Evolutionary conservation across 306 rosid species (phyloP), one percentile per base, ranked within the genome.

Genomic region (Cucumis melo): DNA sequence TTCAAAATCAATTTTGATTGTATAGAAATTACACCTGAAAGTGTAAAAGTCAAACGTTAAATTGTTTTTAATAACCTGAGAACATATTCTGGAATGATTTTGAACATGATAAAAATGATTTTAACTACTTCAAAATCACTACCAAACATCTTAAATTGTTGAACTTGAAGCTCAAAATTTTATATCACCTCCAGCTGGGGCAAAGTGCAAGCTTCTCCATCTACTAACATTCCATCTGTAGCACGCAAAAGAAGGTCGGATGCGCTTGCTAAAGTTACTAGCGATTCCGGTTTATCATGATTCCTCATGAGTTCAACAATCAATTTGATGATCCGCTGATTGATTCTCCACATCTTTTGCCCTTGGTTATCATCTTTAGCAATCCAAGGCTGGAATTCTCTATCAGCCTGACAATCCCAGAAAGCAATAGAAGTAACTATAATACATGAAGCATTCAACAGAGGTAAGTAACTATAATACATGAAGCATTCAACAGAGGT

Each of bases 171-270:
- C 48, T 73, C 46, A 17, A 19, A 73, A 51, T 50, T 53, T 48
- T 39, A 48, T 54, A 60, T 72, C 89, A 94, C 98, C 98, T 94
- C 97, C 61, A 94, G 83, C 76, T 92, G 98, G 23, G 98, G 97
- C 72, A 91, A 87, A 78, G 98, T 94, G 87, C 96, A 91, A 83
- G 98, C 95, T 85, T 94, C 97, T 84, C 98, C 98, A 84, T 94
- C 98, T 78, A 91, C 97, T 36, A 92, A 90, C 96, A 94, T 91
- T 80, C 98, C 98, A 79, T 94, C 98, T 6, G 98, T 94, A 81
- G 98, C 98, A 16, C 97, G 94, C 29, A 94, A 88, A 42, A 94
- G 95, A 61, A 94, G 89, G 89, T 94, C 98, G 14, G 98, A 94
- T 27, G 98, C 90, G 41, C 96, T 91, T 32, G 98, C 91, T 83